A percentile compares a stretch with the other conserved stretches of the same genome.
Evolutionary conservation across 2,329 filamentous ascomycete species (phyloP).

Genomic region (Sclerotinia spermophila): DNA sequence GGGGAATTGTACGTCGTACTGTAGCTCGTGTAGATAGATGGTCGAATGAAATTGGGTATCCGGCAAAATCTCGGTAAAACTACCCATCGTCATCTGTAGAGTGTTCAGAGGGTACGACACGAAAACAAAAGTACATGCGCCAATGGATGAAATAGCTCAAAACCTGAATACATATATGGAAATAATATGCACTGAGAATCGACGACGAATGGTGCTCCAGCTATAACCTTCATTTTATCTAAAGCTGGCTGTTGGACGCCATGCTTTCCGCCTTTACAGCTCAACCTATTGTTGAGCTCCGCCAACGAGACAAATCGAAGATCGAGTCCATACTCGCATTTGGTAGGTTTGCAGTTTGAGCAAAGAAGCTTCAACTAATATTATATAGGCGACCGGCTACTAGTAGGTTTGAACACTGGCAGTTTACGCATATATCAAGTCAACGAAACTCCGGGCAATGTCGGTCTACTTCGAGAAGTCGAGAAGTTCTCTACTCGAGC

Average conservation of each 20-base stretch:
- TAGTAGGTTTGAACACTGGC: conserved; percentile 89
- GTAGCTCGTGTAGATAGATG: background rate
- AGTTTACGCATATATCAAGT: conserved; percentile 86
- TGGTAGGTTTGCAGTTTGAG: conserved; percentile 48
- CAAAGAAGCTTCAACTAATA: conserved; percentile 22
- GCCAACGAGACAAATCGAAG: conserved; percentile 89
- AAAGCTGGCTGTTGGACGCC: conserved; percentile 39
- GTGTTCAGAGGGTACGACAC: conserved; percentile 10
- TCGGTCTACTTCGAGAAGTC: conserved; percentile 83
- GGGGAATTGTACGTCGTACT: background rate
- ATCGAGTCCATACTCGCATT: conserved; percentile 95
- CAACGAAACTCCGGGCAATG: conserved; percentile 61
- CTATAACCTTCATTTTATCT: conserved; percentile 9
- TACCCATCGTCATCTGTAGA: conserved; percentile 14
- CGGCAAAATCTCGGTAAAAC: conserved; percentile 14
- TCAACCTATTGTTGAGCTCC: conserved; percentile 94
- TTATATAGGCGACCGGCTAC: conserved; percentile 71
- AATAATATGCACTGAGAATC: conserved; percentile 7
- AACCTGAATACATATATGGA: background rate
- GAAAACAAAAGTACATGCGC: conserved; percentile 25
- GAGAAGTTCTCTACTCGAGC: conserved; percentile 90
- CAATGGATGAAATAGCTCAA: conserved; percentile 18
- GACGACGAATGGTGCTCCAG: conserved; percentile 8
- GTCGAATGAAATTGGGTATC: background rate
- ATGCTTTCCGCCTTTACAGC: conserved; percentile 99